Base-by-base conservation (phyloP, 75 land plant genomes). In the Picea sitchensis region DNA sequence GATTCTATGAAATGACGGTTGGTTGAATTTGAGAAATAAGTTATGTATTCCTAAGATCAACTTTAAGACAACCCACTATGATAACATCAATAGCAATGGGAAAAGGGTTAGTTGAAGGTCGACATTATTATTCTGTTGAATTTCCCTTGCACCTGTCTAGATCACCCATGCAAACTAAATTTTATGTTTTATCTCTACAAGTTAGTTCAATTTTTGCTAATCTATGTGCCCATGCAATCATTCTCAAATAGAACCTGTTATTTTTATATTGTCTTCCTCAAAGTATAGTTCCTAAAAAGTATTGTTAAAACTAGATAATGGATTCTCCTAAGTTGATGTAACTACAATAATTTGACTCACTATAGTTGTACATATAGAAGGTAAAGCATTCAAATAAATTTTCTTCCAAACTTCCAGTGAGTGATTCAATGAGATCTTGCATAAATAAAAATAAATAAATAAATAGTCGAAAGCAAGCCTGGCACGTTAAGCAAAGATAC, bases 1-100 rank as follows among this genome's bases (percentile, higher is more conserved):
- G 59, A 30, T 56, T 58, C 59, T 76, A 59, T 18, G 0, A 76
- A 54, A 15, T 13, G 20, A 51, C 2, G 5, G 77, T 76, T 3
- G 77, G 59, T 9, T 76, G 59, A 47, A 76, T 76, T 13, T 23
- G 77, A 30, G 54, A 51, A 54, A 76, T 76, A 13, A 56, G 59
- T 18, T 76, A 59, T 12, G 2, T 54, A 56, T 59, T 56, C 58
- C 77, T 44, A 54, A 18, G 18, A 9, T 76, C 59, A 30, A 57
- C 59, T 58, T 54, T 51, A 54, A 2, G 58, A 59, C 77, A 56
- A 5, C 14, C 58, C 14, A 54, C 59, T 54, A 51, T 58, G 21
- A 4, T 2, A 51, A 76, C 2, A 61, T 61, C 20, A 61, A 61
- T 61, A 18, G 62, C 21, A 44, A 8, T 12, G 59, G 18, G 51